These are phyloP conservation scores for Suillus paluster DNA, from an alignment of 768 basidiomycete genomes.

Conservation along the genomic window DNA sequence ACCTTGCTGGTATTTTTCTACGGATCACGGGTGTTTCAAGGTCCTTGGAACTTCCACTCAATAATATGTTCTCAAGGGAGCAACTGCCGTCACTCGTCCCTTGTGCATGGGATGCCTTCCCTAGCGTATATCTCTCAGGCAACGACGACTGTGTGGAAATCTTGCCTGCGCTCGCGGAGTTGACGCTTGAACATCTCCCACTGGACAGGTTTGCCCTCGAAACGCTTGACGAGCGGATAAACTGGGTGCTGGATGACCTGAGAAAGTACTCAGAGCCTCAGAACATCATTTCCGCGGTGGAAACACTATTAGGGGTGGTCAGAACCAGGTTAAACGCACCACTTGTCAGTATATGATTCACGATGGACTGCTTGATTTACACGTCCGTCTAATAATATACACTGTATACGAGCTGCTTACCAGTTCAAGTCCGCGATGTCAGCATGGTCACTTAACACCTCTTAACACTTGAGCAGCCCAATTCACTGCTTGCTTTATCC, in stretches of 20 bases:
- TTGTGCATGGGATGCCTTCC: slow-evolving; percentile 7
- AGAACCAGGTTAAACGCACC: slow-evolving; percentile 5
- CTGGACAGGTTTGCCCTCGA: background rate
- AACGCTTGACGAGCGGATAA: slow-evolving; percentile 1
- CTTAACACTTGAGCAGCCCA: background rate
- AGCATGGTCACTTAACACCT: background rate
- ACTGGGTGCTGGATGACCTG: slow-evolving; percentile 7
- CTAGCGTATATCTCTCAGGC: slow-evolving; percentile 8
- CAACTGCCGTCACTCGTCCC: background rate
- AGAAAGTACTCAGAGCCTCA: slow-evolving; percentile 7
- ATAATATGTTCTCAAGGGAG: slow-evolving; percentile 2
- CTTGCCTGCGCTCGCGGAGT: background rate
- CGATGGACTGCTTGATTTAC: slow-evolving; percentile 2
- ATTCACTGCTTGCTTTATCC: background rate
- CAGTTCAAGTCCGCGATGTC: background rate
- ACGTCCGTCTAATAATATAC: slow-evolving; percentile 6
- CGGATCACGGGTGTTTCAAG: slow-evolving; percentile 1
- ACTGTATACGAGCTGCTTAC: background rate
- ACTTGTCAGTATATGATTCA: slow-evolving; percentile 7
- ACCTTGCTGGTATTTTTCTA: background rate
- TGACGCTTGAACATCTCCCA: slow-evolving; percentile 6
- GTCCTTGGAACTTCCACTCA: background rate
- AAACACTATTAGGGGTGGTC: background rate
- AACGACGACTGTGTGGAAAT: slow-evolving; percentile 7
- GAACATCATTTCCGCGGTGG: slow-evolving; percentile 4